A percentile compares a stretch with the other conserved stretches of the same genome.
phyloP scores from a whole-genome alignment of 139 green algal genomes.

The Micractinium conductrix region DNA sequence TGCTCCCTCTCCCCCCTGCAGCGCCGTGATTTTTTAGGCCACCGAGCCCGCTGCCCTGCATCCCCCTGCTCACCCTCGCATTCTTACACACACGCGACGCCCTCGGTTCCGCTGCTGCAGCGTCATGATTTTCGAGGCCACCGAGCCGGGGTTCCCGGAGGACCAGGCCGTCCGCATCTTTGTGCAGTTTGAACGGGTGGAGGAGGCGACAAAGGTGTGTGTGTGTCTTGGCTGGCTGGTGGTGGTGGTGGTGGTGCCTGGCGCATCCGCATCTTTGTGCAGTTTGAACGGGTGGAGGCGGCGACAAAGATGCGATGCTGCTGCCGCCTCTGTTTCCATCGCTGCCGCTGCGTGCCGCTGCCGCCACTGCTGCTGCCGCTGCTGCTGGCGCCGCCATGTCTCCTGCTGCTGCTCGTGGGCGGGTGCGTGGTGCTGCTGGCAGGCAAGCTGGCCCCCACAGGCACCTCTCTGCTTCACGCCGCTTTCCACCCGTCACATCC shows the following conservation, averaged over 20 bases:
- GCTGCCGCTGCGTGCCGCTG: neutral
- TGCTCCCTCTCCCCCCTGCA: neutral
- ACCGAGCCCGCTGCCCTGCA: too few species aligned
- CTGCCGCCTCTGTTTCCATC: neutral
- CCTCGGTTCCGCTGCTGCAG: too few species aligned
- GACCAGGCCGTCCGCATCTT: constrained; percentile 91
- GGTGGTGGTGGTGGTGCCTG: neutral
- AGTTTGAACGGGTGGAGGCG: neutral
- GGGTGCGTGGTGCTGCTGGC: too few species aligned
- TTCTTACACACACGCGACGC: too few species aligned
- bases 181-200: constrained; percentile 84
- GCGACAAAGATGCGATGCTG: neutral
- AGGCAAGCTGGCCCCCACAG: too few species aligned
- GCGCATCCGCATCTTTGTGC: neutral
- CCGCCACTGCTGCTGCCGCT: too few species aligned
- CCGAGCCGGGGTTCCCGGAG: constrained; percentile 62
- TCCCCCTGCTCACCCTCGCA: too few species aligned
- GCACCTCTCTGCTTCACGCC: too few species aligned
- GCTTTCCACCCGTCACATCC: too few species aligned
- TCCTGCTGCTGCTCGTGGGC: too few species aligned
- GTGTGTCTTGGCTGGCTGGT: neutral
- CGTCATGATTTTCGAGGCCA: constrained; percentile 95
- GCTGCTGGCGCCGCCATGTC: too few species aligned
- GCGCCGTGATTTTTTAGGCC: too few species aligned
- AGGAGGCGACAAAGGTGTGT: constrained; percentile 76